Percentiles rank a stretch among this genome's conserved stretches.
Evolutionary conservation across 768 basidiomycete species (phyloP).

Genomic region (Suillus alpinus): DNA sequence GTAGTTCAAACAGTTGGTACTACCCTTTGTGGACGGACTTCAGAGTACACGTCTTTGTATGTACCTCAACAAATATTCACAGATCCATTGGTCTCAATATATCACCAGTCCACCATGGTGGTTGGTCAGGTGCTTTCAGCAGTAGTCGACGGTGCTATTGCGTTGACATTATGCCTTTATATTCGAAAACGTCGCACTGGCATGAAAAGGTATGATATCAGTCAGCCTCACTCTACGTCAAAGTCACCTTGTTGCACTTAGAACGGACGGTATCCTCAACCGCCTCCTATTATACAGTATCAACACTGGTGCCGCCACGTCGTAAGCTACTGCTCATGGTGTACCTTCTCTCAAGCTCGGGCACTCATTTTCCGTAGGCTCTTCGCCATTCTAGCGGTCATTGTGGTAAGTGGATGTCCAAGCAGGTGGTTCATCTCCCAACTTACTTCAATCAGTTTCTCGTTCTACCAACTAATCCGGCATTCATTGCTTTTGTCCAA

Average conservation of each 20-base stretch:
- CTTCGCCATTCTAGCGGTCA: slow-evolving; percentile 9
- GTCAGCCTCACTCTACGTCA: neutral
- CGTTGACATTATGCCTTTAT: slow-evolving; percentile 9
- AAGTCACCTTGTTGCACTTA: neutral
- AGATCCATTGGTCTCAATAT: neutral
- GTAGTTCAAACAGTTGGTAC: slow-evolving; percentile 5
- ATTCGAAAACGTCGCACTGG: slow-evolving; percentile 11
- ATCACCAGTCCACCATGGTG: slow-evolving; percentile 12
- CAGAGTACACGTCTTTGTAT: slow-evolving; percentile 6
- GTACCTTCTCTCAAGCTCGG: neutral
- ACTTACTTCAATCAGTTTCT: slow-evolving; percentile 1
- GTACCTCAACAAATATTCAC: neutral
- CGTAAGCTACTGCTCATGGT: slow-evolving; percentile 1
- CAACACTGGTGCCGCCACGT: slow-evolving; percentile 13
- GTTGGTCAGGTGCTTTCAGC: slow-evolving; percentile 9
- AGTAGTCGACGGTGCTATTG: slow-evolving; percentile 8
- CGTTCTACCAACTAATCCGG: slow-evolving; percentile 1
- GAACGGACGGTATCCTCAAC: slow-evolving; percentile 15
- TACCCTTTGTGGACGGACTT: neutral
- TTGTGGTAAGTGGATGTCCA: slow-evolving; percentile 1
- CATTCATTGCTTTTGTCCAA: slow-evolving; percentile 11
- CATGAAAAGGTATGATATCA: slow-evolving; percentile 6
- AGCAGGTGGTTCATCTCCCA: neutral
- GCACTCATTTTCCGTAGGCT: slow-evolving; percentile 1
- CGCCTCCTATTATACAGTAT: slow-evolving; percentile 15